Evolutionary conservation across 345 rosid species (phyloP).

Genomic region (Atalantia buxifolia): DNA sequence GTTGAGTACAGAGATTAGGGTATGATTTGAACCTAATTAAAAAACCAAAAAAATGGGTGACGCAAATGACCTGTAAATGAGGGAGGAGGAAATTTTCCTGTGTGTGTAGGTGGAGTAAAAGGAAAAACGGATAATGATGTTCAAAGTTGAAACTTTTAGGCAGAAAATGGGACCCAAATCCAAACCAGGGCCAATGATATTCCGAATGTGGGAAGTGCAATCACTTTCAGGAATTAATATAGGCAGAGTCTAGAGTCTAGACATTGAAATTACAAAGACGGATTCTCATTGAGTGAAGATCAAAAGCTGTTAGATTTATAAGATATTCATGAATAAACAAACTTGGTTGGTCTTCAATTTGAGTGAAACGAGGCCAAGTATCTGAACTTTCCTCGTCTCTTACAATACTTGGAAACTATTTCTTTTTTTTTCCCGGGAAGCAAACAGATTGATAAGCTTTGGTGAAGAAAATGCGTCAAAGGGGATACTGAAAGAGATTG

Average conservation of each 20-base stretch:
- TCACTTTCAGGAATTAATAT: constrained; percentile 24
- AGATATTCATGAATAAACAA: not conserved
- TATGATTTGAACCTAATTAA: not conserved
- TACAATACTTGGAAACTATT: not conserved
- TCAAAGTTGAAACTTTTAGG: constrained; percentile 19
- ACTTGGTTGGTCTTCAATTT: constrained; percentile 3
- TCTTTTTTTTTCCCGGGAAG: not conserved
- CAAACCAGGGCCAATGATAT: constrained; percentile 2
- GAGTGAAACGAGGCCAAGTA: not conserved
- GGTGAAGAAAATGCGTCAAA: not conserved
- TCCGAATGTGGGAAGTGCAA: constrained; percentile 1
- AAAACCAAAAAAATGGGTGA: constrained; percentile 7
- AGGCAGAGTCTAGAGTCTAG: not conserved
- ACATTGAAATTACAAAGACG: not conserved
- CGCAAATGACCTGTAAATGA: constrained; percentile 15
- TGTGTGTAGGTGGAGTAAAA: not conserved
- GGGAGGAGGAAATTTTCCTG: not conserved
- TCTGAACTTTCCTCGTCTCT: not conserved
- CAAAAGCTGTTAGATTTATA: constrained; percentile 7
- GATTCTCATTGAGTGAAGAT: not conserved
- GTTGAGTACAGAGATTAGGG: not conserved
- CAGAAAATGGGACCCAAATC: constrained; percentile 35
- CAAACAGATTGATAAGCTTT: not conserved
- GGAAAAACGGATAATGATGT: constrained; percentile 7
- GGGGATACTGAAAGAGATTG: not conserved